A percentile compares a stretch with the other conserved stretches of the same genome.
Evolutionary conservation across 2,329 filamentous ascomycete genomes (phyloP).

Genomic region (Diplocarpon rosae): DNA sequence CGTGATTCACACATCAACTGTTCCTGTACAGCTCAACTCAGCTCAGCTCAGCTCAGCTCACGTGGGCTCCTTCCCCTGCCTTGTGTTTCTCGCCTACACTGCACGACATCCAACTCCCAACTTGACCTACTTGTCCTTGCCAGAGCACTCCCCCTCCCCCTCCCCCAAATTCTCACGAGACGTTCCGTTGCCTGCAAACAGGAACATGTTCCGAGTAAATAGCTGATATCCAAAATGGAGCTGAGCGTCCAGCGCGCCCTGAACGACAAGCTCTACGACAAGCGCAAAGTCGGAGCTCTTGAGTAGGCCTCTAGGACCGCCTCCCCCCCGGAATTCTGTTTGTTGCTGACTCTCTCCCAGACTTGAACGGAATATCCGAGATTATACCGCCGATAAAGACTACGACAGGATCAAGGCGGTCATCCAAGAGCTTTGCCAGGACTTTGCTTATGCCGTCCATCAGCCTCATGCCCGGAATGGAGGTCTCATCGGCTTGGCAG

Average conservation of each 20-base stretch:
- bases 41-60: no score
- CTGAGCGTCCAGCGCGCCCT: conserved; percentile 77
- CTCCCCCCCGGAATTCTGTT: conserved; percentile 13
- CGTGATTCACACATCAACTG: no score
- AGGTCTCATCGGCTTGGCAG: conserved; percentile 87
- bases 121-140: background rate
- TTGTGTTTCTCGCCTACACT: no score
- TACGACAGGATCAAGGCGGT: conserved; percentile 74
- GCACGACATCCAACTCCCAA: no score
- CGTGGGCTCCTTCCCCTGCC: background rate
- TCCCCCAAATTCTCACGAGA: background rate
- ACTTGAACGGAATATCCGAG: conserved; percentile 82
- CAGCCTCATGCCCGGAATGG: conserved; percentile 95
- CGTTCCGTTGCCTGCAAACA: background rate
- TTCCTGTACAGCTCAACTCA: no score
- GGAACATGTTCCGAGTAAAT: conserved; percentile 10
- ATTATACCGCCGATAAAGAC: conserved; percentile 66
- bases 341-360: conserved; percentile 34
- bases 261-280: conserved; percentile 98
- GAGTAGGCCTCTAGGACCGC: conserved; percentile 52
- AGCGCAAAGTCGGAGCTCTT: conserved; percentile 88
- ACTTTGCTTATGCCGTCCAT: conserved; percentile 95
- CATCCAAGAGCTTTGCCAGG: conserved; percentile 91
- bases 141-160: background rate
- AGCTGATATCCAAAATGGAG: conserved; percentile 53